These are phyloP conservation scores for Marvania coccoides DNA, from an alignment of 139 green algal genomes.

Conservation along the genomic window DNA sequence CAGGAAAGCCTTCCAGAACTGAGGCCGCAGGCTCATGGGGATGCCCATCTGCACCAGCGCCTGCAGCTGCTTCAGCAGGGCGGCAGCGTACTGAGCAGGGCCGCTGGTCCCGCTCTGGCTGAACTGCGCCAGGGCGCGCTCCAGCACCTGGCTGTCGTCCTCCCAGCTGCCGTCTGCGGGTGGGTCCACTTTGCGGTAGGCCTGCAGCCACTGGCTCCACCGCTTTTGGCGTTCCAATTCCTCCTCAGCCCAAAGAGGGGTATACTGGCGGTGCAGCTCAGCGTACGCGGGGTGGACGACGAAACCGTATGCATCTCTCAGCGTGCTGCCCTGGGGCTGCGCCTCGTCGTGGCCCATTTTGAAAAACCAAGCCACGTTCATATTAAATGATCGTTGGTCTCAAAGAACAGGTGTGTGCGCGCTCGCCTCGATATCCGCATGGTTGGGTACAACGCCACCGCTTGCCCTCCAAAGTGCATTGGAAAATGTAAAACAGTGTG, in stretches of 20 bases:
- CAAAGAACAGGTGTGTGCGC: no score
- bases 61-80: slow-evolving; percentile 27
- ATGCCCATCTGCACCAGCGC: slow-evolving; percentile 45
- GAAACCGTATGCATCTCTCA: slow-evolving; percentile 31
- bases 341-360: no score
- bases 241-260: slow-evolving; percentile 42
- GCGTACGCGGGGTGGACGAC: slow-evolving; percentile 28
- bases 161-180: neutral
- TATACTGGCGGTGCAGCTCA: slow-evolving; percentile 32
- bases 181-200: neutral
- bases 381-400: no score
- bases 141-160: neutral
- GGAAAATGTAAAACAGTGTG: no score
- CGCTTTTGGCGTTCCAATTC: slow-evolving; percentile 42
- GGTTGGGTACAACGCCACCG: no score
- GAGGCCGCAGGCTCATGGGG: slow-evolving; percentile 17
- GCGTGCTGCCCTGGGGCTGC: neutral
- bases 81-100: neutral
- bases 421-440: no score
- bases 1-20: slow-evolving; percentile 53
- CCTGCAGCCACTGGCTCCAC: slow-evolving; percentile 13
- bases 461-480: no score
- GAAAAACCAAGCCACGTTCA: no score
- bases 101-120: neutral
- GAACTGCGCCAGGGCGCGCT: neutral